Evolutionary conservation across 1,139 yeast species (phyloP).

Genomic region (Taiozyma sp.): DNA sequence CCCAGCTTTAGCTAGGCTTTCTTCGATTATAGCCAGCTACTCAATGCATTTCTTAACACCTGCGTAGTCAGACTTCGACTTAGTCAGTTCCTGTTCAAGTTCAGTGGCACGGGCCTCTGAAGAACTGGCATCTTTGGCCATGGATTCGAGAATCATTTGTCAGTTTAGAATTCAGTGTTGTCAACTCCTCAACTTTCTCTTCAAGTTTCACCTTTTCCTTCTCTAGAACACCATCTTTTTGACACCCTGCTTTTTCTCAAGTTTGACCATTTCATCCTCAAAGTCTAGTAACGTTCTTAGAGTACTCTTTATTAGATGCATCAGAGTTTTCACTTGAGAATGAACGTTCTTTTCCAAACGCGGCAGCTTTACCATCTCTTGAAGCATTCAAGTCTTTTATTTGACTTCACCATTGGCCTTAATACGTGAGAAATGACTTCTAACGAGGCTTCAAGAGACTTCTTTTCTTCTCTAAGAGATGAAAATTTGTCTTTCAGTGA

Average conservation of each 20-base stretch:
- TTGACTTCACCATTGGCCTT: conserved; percentile 27
- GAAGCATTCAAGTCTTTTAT: conserved; percentile 22
- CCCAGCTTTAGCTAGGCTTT: not conserved
- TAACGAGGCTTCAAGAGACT: conserved; percentile 25
- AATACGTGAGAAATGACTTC: conserved; percentile 27
- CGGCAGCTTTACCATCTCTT: conserved; percentile 32
- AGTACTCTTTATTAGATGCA: conserved; percentile 41
- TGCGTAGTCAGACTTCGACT: not conserved
- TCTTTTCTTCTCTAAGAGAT: conserved; percentile 25
- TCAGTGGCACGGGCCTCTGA: not conserved
- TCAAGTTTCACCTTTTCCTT: conserved; percentile 13
- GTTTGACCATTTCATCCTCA: conserved; percentile 25
- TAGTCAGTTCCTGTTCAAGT: not conserved
- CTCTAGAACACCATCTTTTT: conserved; percentile 13
- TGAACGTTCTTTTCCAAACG: conserved; percentile 45
- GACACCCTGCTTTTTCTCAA: conserved; percentile 13
- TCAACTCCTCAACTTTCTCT: conserved; percentile 9
- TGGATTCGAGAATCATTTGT: conserved; percentile 2
- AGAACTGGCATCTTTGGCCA: conserved; percentile 1
- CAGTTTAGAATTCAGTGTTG: conserved; percentile 9
- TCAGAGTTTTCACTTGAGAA: conserved; percentile 45
- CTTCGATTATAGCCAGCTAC: not conserved
- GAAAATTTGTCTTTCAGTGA: conserved; percentile 16
- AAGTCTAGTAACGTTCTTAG: conserved; percentile 36
- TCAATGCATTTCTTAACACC: conserved; percentile 4